phyloP scores from a whole-genome alignment of 164 flowering plant species.

The Chloranthus sessilifolius region DNA sequence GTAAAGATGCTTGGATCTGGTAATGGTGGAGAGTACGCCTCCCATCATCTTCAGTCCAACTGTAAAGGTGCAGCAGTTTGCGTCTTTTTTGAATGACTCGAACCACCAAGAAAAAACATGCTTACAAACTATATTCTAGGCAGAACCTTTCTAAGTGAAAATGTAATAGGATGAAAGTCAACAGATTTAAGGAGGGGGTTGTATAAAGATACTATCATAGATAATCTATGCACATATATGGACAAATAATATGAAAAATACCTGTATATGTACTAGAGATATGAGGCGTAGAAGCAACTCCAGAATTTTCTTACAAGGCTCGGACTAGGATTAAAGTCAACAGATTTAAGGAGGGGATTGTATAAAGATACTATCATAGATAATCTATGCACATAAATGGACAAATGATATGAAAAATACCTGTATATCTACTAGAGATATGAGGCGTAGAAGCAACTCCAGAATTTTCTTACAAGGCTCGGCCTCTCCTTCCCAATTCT shows the following conservation, averaged over 20 bases:
- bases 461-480: slow-evolving; percentile 61
- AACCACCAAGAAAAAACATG: too few species aligned
- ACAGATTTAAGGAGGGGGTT: too few species aligned
- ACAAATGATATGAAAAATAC: slow-evolving; percentile 26
- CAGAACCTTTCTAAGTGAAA: too few species aligned
- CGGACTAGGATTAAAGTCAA: too few species aligned
- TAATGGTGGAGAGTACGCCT: too few species aligned
- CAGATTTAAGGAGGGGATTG: too few species aligned
- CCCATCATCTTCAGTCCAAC: too few species aligned
- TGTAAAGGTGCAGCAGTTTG: too few species aligned
- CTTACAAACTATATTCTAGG: too few species aligned
- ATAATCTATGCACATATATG: not conserved
- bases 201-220: not conserved
- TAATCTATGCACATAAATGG: not conserved
- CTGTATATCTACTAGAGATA: slow-evolving; percentile 80
- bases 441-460: slow-evolving; percentile 72
- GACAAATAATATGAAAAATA: slow-evolving; percentile 13
- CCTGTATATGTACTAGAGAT: slow-evolving; percentile 77
- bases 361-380: not conserved
- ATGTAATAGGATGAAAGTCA: too few species aligned
- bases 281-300: slow-evolving; percentile 67
- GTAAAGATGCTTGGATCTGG: too few species aligned
- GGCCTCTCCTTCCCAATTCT: slow-evolving; percentile 66
- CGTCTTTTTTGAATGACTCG: too few species aligned
- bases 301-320: slow-evolving; percentile 52